phyloP scores from a whole-genome alignment of 441 rosid genomes.

The Brassica balearica region DNA sequence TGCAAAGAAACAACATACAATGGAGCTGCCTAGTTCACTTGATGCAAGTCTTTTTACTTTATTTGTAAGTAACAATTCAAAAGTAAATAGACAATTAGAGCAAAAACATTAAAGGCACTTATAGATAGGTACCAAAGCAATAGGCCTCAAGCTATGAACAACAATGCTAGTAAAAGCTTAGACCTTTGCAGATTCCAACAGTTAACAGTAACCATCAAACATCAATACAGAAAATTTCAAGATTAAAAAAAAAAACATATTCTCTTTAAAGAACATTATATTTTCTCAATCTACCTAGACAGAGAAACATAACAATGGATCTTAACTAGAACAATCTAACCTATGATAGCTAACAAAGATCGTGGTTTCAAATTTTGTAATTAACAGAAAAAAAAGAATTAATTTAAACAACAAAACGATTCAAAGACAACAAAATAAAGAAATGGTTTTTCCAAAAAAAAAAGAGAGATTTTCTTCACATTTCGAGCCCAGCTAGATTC shows the following conservation, averaged over 20 bases:
- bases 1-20: not conserved
- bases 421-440: conserved; percentile 25
- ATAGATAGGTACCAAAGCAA: conserved; percentile 30
- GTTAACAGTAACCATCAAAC: conserved; percentile 37
- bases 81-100: conserved; percentile 24
- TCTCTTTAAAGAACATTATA: conserved; percentile 5
- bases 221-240: conserved; percentile 22
- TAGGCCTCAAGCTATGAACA: conserved; percentile 39
- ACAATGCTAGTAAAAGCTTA: conserved; percentile 29
- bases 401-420: conserved; percentile 24
- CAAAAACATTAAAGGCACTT: conserved; percentile 27
- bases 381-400: not conserved
- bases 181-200: conserved; percentile 36
- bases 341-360: conserved; percentile 25
- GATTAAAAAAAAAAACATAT: not conserved
- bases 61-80: conserved; percentile 15
- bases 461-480: not conserved
- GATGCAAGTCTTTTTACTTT: conserved; percentile 4
- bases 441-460: not conserved
- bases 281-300: conserved; percentile 25
- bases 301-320: conserved; percentile 29
- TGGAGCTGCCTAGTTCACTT: not conserved
- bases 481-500: conserved; percentile 39
- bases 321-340: conserved; percentile 28
- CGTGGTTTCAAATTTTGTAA: conserved; percentile 17